Evolutionary conservation across 768 basidiomycete genomes (phyloP).

Genomic region (Mycena leptocephala): DNA sequence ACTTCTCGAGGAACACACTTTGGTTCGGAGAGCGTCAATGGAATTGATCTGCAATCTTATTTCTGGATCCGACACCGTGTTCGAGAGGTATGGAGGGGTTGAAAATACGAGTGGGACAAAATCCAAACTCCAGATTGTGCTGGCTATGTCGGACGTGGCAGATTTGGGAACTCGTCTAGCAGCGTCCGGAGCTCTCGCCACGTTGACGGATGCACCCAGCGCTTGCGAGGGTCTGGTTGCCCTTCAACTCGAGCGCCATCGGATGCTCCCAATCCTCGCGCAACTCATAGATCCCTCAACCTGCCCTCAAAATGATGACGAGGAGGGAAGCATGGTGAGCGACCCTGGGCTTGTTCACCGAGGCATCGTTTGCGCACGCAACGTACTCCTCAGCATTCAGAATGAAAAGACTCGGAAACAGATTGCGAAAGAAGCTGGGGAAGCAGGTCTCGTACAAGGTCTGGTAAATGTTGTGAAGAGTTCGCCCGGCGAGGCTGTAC

Average conservation of each 20-base stretch:
- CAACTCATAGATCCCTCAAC: conserved; percentile 77
- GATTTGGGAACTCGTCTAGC: conserved; percentile 90
- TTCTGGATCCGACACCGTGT: conserved; percentile 81
- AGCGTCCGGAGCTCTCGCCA: conserved; percentile 93
- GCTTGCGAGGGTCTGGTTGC: conserved; percentile 76
- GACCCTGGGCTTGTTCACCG: conserved; percentile 84
- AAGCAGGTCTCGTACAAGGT: conserved; percentile 67
- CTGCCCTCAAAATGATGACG: conserved; percentile 51
- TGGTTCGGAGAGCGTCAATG: conserved; percentile 90
- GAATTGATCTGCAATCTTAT: conserved; percentile 96
- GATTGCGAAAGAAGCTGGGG: conserved; percentile 68
- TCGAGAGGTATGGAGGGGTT: conserved; percentile 77
- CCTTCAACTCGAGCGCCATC: conserved; percentile 76
- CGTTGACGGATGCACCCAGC: conserved; percentile 73
- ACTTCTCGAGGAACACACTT: conserved; percentile 85
- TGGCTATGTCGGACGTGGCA: conserved; percentile 90
- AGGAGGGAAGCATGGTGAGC: conserved; percentile 51
- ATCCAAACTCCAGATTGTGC: conserved; percentile 84
- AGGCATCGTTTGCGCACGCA: conserved; percentile 82
- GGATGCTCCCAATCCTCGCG: conserved; percentile 76
- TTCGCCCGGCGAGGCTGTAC: conserved; percentile 56
- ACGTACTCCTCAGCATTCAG: conserved; percentile 68
- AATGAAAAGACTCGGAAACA: conserved; percentile 55
- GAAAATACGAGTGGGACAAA: conserved; percentile 56
- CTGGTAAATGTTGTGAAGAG: conserved; percentile 67